These are phyloP conservation scores for Solanum acaule DNA, from an alignment of 257 asterid species.

Conservation along the genomic window DNA sequence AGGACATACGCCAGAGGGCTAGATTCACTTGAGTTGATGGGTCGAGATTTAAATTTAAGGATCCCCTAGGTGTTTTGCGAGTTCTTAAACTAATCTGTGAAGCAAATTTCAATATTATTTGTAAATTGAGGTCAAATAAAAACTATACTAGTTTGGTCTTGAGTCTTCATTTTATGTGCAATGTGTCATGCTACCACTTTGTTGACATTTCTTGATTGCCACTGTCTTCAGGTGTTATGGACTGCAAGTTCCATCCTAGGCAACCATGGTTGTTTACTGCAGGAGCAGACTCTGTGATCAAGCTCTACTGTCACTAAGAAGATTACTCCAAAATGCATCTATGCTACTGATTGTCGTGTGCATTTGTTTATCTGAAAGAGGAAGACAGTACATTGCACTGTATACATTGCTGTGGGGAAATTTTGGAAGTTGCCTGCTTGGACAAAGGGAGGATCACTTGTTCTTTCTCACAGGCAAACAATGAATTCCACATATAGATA, in stretches of 20 bases:
- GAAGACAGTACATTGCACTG: neutral
- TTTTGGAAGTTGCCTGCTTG: neutral
- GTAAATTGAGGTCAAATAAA: neutral
- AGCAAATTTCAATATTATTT: neutral
- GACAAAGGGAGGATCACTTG: neutral
- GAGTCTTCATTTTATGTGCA: neutral
- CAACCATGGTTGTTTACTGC: conserved; percentile 97
- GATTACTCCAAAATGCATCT: neutral
- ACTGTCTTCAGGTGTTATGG: conserved; percentile 67
- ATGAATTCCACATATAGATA: neutral
- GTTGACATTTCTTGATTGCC: neutral
- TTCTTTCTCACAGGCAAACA: neutral
- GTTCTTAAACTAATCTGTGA: neutral
- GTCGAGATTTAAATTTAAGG: neutral
- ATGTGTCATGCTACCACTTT: neutral
- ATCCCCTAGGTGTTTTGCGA: neutral
- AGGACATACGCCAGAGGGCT: neutral
- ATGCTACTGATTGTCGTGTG: neutral
- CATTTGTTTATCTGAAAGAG: neutral
- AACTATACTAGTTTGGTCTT: neutral
- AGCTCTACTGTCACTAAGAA: conserved; percentile 65
- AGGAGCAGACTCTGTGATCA: conserved; percentile 79
- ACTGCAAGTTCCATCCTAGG: conserved; percentile 92
- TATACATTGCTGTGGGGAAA: neutral
- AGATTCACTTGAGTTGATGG: neutral